These are phyloP conservation scores for Globisporangium paroecandrum DNA, from an alignment of 352 stramenopile species.

Conservation along the genomic window DNA sequence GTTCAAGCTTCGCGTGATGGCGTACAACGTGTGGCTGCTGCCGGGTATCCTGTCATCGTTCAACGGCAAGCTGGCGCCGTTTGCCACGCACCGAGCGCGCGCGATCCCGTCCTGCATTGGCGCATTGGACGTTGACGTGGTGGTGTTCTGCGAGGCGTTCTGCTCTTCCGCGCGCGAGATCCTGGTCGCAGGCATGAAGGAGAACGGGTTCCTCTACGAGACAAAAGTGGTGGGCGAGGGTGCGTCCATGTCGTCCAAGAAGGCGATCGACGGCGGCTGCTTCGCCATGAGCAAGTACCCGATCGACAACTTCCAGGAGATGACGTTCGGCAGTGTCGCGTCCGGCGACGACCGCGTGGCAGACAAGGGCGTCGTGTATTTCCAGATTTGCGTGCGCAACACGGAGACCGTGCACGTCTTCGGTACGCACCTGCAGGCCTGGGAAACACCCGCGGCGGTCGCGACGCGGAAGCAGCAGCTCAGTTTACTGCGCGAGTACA, in stretches of 20 bases:
- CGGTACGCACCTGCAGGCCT: constrained; percentile 64
- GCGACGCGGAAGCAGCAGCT: constrained; percentile 43
- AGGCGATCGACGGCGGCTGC: constrained; percentile 55
- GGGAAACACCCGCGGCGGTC: constrained; percentile 46
- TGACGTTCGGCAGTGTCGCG: constrained; percentile 52
- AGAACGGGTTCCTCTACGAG: constrained; percentile 60
- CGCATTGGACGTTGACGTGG: constrained; percentile 41
- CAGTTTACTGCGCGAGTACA: constrained; percentile 38
- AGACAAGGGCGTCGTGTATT: constrained; percentile 69
- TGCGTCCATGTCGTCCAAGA: constrained; percentile 50
- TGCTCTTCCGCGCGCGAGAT: constrained; percentile 37
- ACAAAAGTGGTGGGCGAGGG: constrained; percentile 55
- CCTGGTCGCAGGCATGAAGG: constrained; percentile 63
- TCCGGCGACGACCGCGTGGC: constrained; percentile 58
- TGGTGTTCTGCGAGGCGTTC: constrained; percentile 78
- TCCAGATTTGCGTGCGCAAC: constrained; percentile 32
- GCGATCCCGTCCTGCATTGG: constrained; percentile 51
- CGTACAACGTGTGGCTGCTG: constrained; percentile 76
- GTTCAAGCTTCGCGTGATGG: constrained; percentile 53
- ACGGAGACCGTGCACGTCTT: constrained; percentile 52
- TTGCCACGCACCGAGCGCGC: constrained; percentile 36
- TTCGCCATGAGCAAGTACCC: constrained; percentile 73
- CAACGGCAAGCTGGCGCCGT: constrained; percentile 63
- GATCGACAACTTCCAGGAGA: constrained; percentile 49
- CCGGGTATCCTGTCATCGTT: constrained; percentile 55